Conservation (phyloP, 2,329 filamentous ascomycete genomes). For the Penicillium aurantiogriseum region DNA sequence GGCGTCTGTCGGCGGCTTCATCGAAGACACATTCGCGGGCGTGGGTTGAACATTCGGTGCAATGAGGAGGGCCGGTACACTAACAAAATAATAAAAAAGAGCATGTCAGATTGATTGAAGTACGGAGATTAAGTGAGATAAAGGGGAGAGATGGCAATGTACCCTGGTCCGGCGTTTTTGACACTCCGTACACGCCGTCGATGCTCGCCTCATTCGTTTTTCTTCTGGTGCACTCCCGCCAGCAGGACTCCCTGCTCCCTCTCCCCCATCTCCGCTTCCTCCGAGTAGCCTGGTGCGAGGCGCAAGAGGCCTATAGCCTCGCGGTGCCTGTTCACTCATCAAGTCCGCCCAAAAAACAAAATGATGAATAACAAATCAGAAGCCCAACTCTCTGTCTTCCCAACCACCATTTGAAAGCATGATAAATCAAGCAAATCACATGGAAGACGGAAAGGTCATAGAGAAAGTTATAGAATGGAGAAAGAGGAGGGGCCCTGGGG, state of each 20-base stretch:
- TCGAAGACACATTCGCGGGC: constrained; percentile 36
- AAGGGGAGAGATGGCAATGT: constrained; percentile 5
- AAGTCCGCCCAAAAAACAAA: neutral
- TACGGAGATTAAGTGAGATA: neutral
- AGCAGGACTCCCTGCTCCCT: constrained; percentile 16
- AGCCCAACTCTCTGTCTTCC: neutral
- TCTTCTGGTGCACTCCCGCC: constrained; percentile 27
- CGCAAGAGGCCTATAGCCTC: constrained; percentile 33
- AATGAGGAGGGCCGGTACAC: constrained; percentile 33
- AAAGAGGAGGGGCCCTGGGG: constrained; percentile 2
- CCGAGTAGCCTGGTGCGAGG: constrained; percentile 25
- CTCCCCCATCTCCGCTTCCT: constrained; percentile 12
- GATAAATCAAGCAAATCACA: constrained; percentile 6
- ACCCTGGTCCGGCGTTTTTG: constrained; percentile 41
- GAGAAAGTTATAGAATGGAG: constrained; percentile 7
- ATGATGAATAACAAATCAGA: neutral
- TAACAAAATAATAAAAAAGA: constrained; percentile 16
- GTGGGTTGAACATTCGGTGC: constrained; percentile 36
- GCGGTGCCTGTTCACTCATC: constrained; percentile 31
- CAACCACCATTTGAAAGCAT: constrained; percentile 8
- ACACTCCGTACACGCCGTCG: constrained; percentile 40
- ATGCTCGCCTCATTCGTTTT: constrained; percentile 35
- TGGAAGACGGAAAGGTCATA: neutral
- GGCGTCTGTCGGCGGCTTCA: constrained; percentile 37
- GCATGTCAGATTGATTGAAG: constrained; percentile 9